These are phyloP conservation scores for Clavispora carvajalis DNA, from an alignment of 805 yeast genomes.

Conservation along the genomic window DNA sequence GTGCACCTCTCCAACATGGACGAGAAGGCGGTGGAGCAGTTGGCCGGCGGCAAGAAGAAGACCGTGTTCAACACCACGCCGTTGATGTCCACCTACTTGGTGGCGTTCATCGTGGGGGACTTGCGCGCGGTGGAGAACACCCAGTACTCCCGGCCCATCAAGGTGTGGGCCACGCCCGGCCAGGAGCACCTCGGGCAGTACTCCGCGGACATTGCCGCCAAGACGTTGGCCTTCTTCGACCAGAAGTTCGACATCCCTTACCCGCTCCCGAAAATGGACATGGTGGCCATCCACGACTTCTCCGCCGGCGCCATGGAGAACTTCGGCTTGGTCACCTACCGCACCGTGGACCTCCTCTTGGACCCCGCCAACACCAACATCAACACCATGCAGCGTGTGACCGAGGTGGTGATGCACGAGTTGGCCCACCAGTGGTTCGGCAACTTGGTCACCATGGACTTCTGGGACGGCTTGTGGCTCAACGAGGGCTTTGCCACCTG, in stretches of 20 bases:
- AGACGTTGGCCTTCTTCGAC: constrained; percentile 70
- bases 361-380: constrained; percentile 67
- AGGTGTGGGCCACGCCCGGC: constrained; percentile 79
- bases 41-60: constrained; percentile 44
- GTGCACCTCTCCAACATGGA: constrained; percentile 71
- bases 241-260: constrained; percentile 68
- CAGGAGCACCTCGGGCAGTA: constrained; percentile 64
- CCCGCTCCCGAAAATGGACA: constrained; percentile 76
- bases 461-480: constrained; percentile 89
- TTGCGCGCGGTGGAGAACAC: constrained; percentile 65
- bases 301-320: constrained; percentile 90
- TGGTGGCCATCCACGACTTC: constrained; percentile 79
- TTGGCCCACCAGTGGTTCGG: constrained; percentile 93
- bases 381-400: constrained; percentile 64
- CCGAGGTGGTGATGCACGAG: constrained; percentile 85
- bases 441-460: constrained; percentile 84
- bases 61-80: constrained; percentile 73
- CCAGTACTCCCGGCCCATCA: constrained; percentile 67
- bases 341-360: constrained; percentile 68
- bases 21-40: constrained; percentile 41
- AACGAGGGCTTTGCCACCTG: constrained; percentile 89
- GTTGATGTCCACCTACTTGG: constrained; percentile 76
- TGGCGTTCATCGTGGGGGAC: constrained; percentile 80
- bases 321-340: constrained; percentile 74
- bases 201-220: constrained; percentile 71